Conservation (phyloP, 768 basidiomycete species). For the Lentinula sp. region DNA sequence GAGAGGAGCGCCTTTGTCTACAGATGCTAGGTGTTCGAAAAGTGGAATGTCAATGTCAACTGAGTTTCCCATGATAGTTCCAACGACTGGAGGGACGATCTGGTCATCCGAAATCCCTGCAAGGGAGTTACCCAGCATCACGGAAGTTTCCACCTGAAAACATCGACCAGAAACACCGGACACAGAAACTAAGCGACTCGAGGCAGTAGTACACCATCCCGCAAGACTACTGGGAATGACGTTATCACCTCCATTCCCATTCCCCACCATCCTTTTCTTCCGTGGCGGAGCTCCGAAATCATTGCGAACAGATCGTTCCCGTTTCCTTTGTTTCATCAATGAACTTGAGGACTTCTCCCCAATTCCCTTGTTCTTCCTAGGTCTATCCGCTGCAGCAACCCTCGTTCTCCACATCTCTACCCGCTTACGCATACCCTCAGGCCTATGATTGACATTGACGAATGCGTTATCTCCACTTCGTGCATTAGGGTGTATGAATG, state of each 20-base stretch:
- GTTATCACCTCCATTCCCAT: not conserved
- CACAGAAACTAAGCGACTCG: not conserved
- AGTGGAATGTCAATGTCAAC: not conserved
- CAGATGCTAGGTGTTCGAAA: not conserved
- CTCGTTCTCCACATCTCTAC: not conserved
- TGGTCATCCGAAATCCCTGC: not conserved
- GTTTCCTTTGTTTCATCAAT: not conserved
- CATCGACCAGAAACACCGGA: not conserved
- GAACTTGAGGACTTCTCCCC: not conserved
- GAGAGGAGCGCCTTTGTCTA: too few species aligned
- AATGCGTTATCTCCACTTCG: not conserved
- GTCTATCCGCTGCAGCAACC: conserved; percentile 1
- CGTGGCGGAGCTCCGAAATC: not conserved
- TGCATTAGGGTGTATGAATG: not conserved
- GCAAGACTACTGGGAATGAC: not conserved
- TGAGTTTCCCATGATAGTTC: too few species aligned
- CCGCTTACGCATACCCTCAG: not conserved
- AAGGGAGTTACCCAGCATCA: too few species aligned
- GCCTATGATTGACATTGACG: not conserved
- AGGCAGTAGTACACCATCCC: not conserved
- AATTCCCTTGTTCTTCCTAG: not conserved
- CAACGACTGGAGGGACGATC: too few species aligned
- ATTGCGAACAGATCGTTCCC: not conserved
- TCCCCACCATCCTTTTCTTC: not conserved
- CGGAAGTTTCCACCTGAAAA: not conserved